Evolutionary conservation across 805 yeast genomes (phyloP), one percentile per base, ranked within the genome.

Genomic region (Blastobotrys peoriensis): DNA sequence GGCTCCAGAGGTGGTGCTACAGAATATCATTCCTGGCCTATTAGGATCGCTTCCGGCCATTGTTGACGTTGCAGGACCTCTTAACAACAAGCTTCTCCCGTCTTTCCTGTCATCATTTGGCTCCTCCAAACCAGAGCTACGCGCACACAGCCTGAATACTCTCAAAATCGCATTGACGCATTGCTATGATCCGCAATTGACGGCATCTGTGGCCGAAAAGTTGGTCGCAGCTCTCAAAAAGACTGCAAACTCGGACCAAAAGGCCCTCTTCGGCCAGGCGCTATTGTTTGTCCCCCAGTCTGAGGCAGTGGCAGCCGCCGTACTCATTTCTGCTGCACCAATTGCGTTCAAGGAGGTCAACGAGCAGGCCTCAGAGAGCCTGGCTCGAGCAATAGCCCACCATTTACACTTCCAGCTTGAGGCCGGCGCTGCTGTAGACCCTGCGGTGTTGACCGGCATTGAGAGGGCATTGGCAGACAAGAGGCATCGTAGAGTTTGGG

Each of bases 291-390:
- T 68, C 13, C 66, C 69, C 4, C 41, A 52, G 2, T 47, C 58
- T 3, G 21, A 50, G 52, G 9, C 50, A 61, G 57, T 64, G 3
- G 68, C 76, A 2, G 49, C 57, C 0, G 67, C 64, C 27, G 62
- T 82, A 3, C 60, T 75, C 2, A 56, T 64, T 1, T 69, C 64
- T 0, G 57, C 86, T 28, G 50, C 71, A 1, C 70, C 82, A 2
- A 64, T 79, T n/a, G 67, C 83, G 3, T 43, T 75, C 0, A 88
- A 85, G 53, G 98, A 91, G 55, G 76, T 79, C 38, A 86, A 87
- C 54, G 98, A 91, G 57, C 15, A 51, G 1, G 76, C 85, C 0
- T 67, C 88, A 33, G 47, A 65, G 2, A 65, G 69, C 3, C 66
- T 79, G 46, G 66, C 82, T 4, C 60, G 63, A 5, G 73, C 83